Evolutionary conservation across 2,329 filamentous ascomycete species (phyloP).

Genomic region (Xylariaceae sp.): DNA sequence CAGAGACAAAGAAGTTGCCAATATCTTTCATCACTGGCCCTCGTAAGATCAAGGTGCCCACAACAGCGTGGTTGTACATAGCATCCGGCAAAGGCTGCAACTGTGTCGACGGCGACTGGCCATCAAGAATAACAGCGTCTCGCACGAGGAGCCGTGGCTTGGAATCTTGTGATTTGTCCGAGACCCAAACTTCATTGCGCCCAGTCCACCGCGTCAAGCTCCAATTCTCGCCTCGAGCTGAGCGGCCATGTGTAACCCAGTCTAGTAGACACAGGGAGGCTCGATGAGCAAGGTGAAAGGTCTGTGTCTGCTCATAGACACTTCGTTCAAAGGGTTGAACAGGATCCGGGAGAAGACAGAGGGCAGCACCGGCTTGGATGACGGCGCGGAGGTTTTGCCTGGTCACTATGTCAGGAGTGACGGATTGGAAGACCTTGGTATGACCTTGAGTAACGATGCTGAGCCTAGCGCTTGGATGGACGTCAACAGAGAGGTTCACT

Average conservation of each 20-base stretch:
- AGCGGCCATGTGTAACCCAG: slow-evolving; percentile 89
- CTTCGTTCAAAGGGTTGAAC: slow-evolving; percentile 86
- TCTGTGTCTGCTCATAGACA: slow-evolving; percentile 79
- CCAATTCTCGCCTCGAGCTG: slow-evolving; percentile 86
- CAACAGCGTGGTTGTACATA: slow-evolving; percentile 72
- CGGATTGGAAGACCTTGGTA: slow-evolving; percentile 92
- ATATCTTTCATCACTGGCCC: slow-evolving; percentile 66
- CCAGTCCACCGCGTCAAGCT: slow-evolving; percentile 74
- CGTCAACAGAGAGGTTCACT: slow-evolving; percentile 66
- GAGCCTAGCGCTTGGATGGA: slow-evolving; percentile 63
- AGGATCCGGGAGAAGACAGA: slow-evolving; percentile 79
- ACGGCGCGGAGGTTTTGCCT: slow-evolving; percentile 52
- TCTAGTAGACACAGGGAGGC: slow-evolving; percentile 78
- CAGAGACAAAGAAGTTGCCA: slow-evolving; percentile 69
- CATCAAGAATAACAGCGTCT: slow-evolving; percentile 75
- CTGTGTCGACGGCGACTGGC: slow-evolving; percentile 39
- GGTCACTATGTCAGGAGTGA: slow-evolving; percentile 51
- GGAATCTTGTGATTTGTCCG: slow-evolving; percentile 29
- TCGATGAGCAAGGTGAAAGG: slow-evolving; percentile 58
- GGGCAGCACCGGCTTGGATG: slow-evolving; percentile 47
- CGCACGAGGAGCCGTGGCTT: slow-evolving; percentile 67
- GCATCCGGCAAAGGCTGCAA: slow-evolving; percentile 49
- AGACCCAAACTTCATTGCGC: slow-evolving; percentile 79
- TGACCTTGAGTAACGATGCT: slow-evolving; percentile 70
- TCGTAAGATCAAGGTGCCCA: slow-evolving; percentile 80